These are phyloP conservation scores for Phytophthora macrochlamydospora DNA, from an alignment of 352 stramenopile genomes.

Conservation along the genomic window DNA sequence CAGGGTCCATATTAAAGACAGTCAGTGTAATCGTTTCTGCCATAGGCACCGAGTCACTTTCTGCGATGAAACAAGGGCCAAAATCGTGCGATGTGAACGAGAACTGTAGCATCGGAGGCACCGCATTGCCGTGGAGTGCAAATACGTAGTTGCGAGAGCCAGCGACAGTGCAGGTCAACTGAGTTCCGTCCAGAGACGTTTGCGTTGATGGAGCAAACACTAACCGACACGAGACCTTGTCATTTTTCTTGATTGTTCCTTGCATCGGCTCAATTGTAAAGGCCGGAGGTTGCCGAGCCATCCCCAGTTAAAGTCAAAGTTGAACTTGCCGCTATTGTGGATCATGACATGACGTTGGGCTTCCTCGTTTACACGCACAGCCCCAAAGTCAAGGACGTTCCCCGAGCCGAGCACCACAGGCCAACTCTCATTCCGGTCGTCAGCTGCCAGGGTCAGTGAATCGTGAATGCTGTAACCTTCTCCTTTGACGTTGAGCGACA, in stretches of 20 bases:
- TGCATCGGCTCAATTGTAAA: slow-evolving; percentile 73
- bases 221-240: slow-evolving; percentile 76
- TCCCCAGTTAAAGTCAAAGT: slow-evolving; percentile 93
- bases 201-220: slow-evolving; percentile 82
- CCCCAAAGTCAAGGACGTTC: slow-evolving; percentile 88
- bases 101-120: slow-evolving; percentile 89
- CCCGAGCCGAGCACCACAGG: slow-evolving; percentile 27
- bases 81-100: slow-evolving; percentile 92
- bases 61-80: slow-evolving; percentile 91
- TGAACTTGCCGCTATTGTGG: slow-evolving; percentile 94
- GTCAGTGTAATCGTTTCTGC: slow-evolving; percentile 62
- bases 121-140: slow-evolving; percentile 69
- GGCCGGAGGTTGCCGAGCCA: slow-evolving; percentile 41
- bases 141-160: slow-evolving; percentile 87
- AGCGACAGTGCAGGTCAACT: slow-evolving; percentile 85
- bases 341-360: slow-evolving; percentile 73
- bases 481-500: slow-evolving; percentile 95
- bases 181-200: slow-evolving; percentile 68
- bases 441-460: slow-evolving; percentile 46
- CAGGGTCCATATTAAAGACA: slow-evolving; percentile 90
- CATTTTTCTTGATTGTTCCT: slow-evolving; percentile 90
- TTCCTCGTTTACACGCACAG: slow-evolving; percentile 86
- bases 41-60: slow-evolving; percentile 59
- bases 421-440: slow-evolving; percentile 49
- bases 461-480: slow-evolving; percentile 94